Evolutionary conservation across 192 early-diverging fungal species (phyloP), one percentile per base, ranked within the genome.

Genomic region (Linnemannia exigua): DNA sequence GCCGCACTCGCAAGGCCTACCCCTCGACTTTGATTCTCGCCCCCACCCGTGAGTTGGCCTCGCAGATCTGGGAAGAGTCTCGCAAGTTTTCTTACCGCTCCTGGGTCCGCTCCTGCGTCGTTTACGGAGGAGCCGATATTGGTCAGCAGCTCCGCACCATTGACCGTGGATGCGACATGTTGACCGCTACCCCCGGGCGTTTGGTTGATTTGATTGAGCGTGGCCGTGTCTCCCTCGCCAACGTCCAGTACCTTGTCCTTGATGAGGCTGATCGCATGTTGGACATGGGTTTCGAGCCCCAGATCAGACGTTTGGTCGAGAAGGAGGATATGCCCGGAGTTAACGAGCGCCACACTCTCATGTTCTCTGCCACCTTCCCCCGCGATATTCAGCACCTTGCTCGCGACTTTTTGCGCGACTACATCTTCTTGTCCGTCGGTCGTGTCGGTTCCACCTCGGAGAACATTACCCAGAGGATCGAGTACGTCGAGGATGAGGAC

Each of bases 211-310:
- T 99, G 74, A 90, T 98, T 52, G 96, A 97, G 90, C 92, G 94
- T 89, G 91, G 93, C 72, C 92, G 92, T 31, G 90, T 95, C 36
- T 94, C 95, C 46, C 87, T 99, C 25, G 93, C 92, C n/a, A 89
- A 95, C 25, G 94, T 97, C 6, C 89, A 90, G 28, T 99, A 94
- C 81, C 89, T 99, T 69, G 97, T 99, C 28, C 91, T 99, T 28
- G 97, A 99, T 80, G 97, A 99, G 89, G 97, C 97, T 36, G 98
- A 99, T 90, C 94, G 98, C 71, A 99, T 98, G 98, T 91, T 99
- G 72, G 97, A 99, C 81, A 94, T 95, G 87, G 97, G 96, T 58
- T 98, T 98, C 88, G 96, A 99, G 76, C 95, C 95, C 67, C 95
- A 96, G 79, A 98, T 99, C 82, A 92, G 94, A 72, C 93, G 95